Base-by-base conservation (phyloP, 2,329 filamentous ascomycete genomes). In the Beauveria rudraprayagi region DNA sequence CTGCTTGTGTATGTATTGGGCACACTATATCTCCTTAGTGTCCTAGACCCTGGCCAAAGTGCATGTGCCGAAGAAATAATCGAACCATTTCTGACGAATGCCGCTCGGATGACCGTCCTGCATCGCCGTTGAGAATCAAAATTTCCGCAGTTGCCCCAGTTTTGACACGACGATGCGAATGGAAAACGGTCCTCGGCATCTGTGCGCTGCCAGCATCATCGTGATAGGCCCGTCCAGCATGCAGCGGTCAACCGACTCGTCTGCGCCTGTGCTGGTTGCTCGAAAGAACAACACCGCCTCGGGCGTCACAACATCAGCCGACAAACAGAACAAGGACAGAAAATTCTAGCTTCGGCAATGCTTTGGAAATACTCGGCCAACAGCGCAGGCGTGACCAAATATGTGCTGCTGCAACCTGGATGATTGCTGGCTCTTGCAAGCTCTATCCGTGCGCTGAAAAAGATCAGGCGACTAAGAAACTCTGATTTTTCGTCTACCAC, bases 171-270 rank as follows among this genome's bases (percentile, higher is more conserved):
- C n/a, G 46, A 58, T 58, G 37, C 47, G n/a, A 44, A 51, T 19
- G n/a, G 44, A 28, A 57, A 51, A 52, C 56, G 56, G 56, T 6
- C 46, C 7, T 43, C 17, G 10, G 48, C 47, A 59, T 59, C 56
- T 59, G 56, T 59, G 56, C 56, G 37, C 37, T 28, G 37, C 56
- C 56, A 40, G 56, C 56, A 59, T 50, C 52, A 59, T 59, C 37
- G 47, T 52, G 56, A 59, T 44, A 41, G 26, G 37, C 17, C 34
- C 22, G 10, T n/a, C 37, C 24, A 16, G 24, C 34, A 28, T 34
- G 37, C 56, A 34, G 44, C 24, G 46, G 34, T 34, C 37, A 51
- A 59, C 37, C n/a, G 14, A 19, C 17, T 40, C 19, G 47, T 9
- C 30, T 24, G 24, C 19, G 19, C 34, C 47, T 50, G 22, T 28